Percentiles rank a stretch among this genome's conserved stretches.
These are phyloP conservation scores for Echites panduratus DNA, from an alignment of 257 asterid species.

Conservation along the genomic window DNA sequence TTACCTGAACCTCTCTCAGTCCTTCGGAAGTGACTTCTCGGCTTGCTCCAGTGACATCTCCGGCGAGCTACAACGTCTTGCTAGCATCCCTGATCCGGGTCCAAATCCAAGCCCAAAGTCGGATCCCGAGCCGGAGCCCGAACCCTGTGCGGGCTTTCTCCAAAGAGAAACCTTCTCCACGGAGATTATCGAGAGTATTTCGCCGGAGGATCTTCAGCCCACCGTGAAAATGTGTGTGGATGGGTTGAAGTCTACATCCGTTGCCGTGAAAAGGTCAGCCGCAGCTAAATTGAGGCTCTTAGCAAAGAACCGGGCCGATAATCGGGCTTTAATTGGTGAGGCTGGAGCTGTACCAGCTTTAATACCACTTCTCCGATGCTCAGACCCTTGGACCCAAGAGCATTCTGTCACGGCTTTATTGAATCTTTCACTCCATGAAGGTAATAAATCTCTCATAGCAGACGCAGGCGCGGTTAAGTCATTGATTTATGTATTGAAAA, in stretches of 20 bases:
- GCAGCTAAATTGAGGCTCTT: conserved; percentile 74
- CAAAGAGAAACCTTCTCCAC: conserved; percentile 74
- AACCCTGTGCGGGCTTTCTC: conserved; percentile 69
- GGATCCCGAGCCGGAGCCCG: conserved; percentile 41
- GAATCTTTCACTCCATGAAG: conserved; percentile 77
- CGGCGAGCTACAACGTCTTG: conserved; percentile 84
- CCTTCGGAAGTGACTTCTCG: conserved; percentile 80
- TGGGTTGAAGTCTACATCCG: conserved; percentile 53
- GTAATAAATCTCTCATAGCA: conserved; percentile 51
- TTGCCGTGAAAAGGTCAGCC: conserved; percentile 70
- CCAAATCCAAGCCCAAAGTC: conserved; percentile 12
- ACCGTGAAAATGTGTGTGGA: conserved; percentile 80
- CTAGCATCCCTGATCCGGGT: conserved; percentile 44
- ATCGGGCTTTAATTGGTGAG: conserved; percentile 82
- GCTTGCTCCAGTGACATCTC: conserved; percentile 89
- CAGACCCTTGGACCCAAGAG: conserved; percentile 79
- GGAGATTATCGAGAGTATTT: conserved; percentile 73
- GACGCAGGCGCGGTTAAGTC: conserved; percentile 65
- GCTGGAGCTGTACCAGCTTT: conserved; percentile 81
- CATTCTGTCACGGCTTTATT: conserved; percentile 85
- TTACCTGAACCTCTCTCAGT: conserved; percentile 44
- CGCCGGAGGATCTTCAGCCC: conserved; percentile 89
- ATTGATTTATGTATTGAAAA: conserved; percentile 65
- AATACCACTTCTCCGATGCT: conserved; percentile 66
- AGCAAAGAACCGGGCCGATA: conserved; percentile 82